These are phyloP conservation scores for Pezicula carpinea DNA, from an alignment of 2,329 filamentous ascomycete genomes.

Conservation along the genomic window DNA sequence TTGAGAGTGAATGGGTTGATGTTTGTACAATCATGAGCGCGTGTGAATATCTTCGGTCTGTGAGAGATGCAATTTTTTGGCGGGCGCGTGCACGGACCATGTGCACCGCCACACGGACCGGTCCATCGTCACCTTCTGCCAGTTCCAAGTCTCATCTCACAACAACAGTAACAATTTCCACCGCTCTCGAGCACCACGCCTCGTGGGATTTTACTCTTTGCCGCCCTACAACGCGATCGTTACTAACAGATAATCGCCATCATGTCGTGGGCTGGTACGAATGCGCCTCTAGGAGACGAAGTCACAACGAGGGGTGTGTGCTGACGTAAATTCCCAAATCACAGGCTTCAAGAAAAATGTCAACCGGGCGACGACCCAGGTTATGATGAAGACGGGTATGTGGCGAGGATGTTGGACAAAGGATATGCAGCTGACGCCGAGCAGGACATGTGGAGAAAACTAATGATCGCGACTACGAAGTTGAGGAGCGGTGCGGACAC, in stretches of 20 bases:
- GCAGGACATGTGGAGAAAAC: conserved; percentile 94
- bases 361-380: conserved; percentile 97
- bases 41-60: conserved; percentile 1
- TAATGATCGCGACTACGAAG: conserved; percentile 97
- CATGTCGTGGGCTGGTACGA: conserved; percentile 46
- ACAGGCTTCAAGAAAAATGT: conserved; percentile 89
- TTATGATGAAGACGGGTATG: conserved; percentile 98
- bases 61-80: conserved; percentile 5
- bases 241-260: conserved; percentile 14
- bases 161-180: neutral
- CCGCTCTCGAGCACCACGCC: neutral
- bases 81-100: neutral
- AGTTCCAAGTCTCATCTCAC: neutral
- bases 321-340: conserved; percentile 31
- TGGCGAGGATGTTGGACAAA: conserved; percentile 1
- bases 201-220: neutral
- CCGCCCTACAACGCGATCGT: neutral
- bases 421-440: conserved; percentile 5
- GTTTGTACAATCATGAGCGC: neutral
- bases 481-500: conserved; percentile 72
- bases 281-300: neutral
- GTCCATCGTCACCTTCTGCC: neutral
- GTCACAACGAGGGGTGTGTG: conserved; percentile 3
- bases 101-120: conserved; percentile 4
- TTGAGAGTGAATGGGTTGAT: conserved; percentile 4